A percentile compares a stretch with the other conserved stretches of the same genome.
phyloP scores from a whole-genome alignment of 2,329 filamentous ascomycete genomes.

The Calonectria pteridis region DNA sequence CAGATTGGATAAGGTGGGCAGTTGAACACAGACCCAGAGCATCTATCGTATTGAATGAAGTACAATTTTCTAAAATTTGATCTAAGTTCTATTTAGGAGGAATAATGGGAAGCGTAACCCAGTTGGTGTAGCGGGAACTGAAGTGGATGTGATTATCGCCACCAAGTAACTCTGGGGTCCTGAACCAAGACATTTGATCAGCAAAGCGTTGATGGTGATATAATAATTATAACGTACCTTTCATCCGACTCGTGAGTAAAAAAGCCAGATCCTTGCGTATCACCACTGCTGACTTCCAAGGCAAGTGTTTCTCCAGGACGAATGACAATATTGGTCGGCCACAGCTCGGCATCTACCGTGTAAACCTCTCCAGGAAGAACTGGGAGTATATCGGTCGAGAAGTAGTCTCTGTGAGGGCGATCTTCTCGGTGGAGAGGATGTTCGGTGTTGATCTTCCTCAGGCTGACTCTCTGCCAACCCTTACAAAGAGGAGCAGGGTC shows the following conservation, averaged over 20 bases:
- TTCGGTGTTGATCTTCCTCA: constrained; percentile 61
- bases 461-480: constrained; percentile 70
- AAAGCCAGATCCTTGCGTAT: constrained; percentile 69
- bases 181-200: neutral
- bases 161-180: neutral
- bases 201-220: neutral
- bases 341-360: constrained; percentile 70
- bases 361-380: constrained; percentile 68
- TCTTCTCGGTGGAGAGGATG: constrained; percentile 64
- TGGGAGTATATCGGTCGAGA: constrained; percentile 63
- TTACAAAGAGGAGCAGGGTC: constrained; percentile 72
- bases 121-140: neutral
- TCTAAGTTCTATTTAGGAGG: neutral
- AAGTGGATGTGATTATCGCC: neutral
- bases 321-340: constrained; percentile 70
- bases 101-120: neutral
- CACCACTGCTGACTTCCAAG: constrained; percentile 65
- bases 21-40: too few species aligned
- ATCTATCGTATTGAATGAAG: too few species aligned
- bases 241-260: constrained; percentile 48
- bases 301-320: constrained; percentile 61
- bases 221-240: neutral
- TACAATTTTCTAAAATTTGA: too few species aligned
- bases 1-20: too few species aligned
- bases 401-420: constrained; percentile 68